Evolutionary conservation across 352 stramenopile genomes (phyloP).

Genomic region (Pythium vanterpoolii): DNA sequence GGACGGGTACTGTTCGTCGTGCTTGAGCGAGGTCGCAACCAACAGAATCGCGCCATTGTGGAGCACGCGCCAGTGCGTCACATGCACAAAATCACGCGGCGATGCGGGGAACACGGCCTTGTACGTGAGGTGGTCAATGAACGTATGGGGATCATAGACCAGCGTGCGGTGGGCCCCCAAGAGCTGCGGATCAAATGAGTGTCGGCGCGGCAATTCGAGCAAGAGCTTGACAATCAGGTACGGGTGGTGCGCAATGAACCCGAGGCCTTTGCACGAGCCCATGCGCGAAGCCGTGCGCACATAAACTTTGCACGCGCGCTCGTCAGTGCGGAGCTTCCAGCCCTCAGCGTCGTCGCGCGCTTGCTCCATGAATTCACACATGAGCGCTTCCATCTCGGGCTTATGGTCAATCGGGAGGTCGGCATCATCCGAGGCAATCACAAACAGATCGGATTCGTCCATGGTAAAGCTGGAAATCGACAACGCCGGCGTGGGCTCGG

Average conservation of each 20-base stretch:
- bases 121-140: conserved; percentile 67
- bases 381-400: conserved; percentile 44
- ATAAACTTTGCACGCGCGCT: conserved; percentile 58
- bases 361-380: conserved; percentile 60
- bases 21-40: conserved; percentile 41
- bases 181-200: conserved; percentile 56
- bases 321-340: conserved; percentile 60
- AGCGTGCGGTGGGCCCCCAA: conserved; percentile 42
- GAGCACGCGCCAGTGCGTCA: conserved; percentile 75
- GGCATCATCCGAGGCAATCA: conserved; percentile 31
- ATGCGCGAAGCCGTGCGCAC: conserved; percentile 38
- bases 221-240: conserved; percentile 54
- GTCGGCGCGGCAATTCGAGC: conserved; percentile 43
- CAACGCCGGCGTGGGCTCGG: conserved; percentile 27
- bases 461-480: conserved; percentile 27
- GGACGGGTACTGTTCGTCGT: conserved; percentile 28
- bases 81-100: conserved; percentile 55
- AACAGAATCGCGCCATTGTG: conserved; percentile 51
- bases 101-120: conserved; percentile 61
- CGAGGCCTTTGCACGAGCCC: conserved; percentile 53
- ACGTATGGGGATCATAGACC: conserved; percentile 70
- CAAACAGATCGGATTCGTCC: conserved; percentile 28
- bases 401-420: conserved; percentile 35
- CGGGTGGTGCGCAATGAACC: conserved; percentile 50
- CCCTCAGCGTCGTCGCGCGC: conserved; percentile 42